Evolutionary conservation across 2,329 filamentous ascomycete genomes (phyloP), one percentile per base, ranked within the genome.

Genomic region (Amesomyces nigricolor): DNA sequence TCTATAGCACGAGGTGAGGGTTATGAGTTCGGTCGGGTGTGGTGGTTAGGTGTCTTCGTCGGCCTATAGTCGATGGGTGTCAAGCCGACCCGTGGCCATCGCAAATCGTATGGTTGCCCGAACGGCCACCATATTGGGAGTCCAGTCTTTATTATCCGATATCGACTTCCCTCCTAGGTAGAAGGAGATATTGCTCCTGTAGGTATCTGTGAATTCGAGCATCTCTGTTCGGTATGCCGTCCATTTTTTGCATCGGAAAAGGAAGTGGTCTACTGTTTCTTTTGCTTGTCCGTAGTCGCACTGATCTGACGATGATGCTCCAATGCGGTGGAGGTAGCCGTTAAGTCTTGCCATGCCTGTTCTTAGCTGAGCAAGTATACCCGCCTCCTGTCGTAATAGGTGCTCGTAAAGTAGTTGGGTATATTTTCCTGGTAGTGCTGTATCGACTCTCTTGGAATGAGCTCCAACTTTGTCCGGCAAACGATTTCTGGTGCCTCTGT

Each of bases 231-330:
- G 30, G 45, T 37, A 47, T 50, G 60, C 54, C 8, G 61, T 65
- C 67, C 59, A 68, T 53, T 63, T 63, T 53, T 26, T 60, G 53
- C 55, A 67, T 59, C 58, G 58, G 55, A 66, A 66, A 54, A 67
- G 61, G 32, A 67, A 65, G 61, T 66, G 60, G 44, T 66, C 58
- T 14, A 63, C 61, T 35, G 58, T 67, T 51, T 67, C 63, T 66
- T 53, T 62, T 26, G 48, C 59, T 49, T 56, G 48, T 26, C 57
- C 57, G 37, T 49, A 59, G 17, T 47, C 52, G 43, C 49, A 61
- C 48, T 57, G 42, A 29, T 50, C 43, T 40, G 38, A 53, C 37
- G 38, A 19, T 39, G 19, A 37, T 13, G 46, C 59, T 45, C 44
- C 48, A 22, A 59, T 59, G 30, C 51, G 45, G 42, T 48, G 47